Evolutionary conservation across 2,329 filamentous ascomycete species (phyloP), one percentile per base, ranked within the genome.

Genomic region (Venturiaceae sp.): DNA sequence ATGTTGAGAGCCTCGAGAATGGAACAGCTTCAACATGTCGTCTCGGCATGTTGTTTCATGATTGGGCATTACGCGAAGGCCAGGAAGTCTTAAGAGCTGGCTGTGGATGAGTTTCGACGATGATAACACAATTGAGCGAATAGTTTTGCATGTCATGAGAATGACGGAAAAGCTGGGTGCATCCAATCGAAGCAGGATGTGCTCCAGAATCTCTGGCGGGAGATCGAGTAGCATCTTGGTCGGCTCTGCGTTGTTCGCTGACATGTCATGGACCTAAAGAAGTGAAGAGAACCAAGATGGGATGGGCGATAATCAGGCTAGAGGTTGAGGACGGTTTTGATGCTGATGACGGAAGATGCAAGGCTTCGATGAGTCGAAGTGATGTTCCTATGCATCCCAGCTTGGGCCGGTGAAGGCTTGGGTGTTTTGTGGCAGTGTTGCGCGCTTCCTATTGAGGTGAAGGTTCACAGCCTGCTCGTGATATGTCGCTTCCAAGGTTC

Each of bases 131-230:
- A 21, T 33, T 3, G 37, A 30, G 14, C 55, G 23, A 13, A 57
- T 19, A 23, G 55, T 26, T n/a, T 57, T 46, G 55, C 39, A 57
- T 32, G 39, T 57, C 55, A 57, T 57, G 14, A 57, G 33, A 28
- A 52, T 52, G 39, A 46, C 23, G 14, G 55, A 46, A 16, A 57
- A 57, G 39, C 23, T 47, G 36, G 30, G 28, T 21, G 55, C 36
- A 34, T 39, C 34, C 28, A 57, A 13, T 32, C 16, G 28, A 14
- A 50, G 28, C 28, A 57, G 55, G 16, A 57, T 36, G 16, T 46
- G 23, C 26, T 50, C 55, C 26, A 57, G 55, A 32, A 57, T 33
- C 26, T 57, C 55, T 16, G 55, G 55, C 5, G 55, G 55, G 5
- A 57, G 41, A 28, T 57, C 55, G 5, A 57, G 16, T 41, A 57